A percentile compares a stretch with the other conserved stretches of the same genome.
Conservation (phyloP, 73 alveolate genomes). For the Blepharisma stoltei region DNA sequence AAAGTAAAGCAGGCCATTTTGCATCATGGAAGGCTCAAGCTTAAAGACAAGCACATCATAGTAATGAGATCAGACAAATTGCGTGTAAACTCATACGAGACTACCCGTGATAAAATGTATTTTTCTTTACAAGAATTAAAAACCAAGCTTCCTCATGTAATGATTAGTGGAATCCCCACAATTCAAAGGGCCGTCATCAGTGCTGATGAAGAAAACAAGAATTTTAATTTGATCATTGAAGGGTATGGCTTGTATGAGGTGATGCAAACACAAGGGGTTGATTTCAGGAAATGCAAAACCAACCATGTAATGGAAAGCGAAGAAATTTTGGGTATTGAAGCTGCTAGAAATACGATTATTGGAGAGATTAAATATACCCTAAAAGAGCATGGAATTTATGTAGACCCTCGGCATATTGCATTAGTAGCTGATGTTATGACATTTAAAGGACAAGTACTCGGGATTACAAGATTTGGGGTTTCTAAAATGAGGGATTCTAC, state of each 20-base stretch:
- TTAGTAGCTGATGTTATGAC: conserved; percentile 96
- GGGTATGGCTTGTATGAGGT: conserved; percentile 91
- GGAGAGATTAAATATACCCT: conserved; percentile 70
- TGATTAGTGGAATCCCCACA: conserved; percentile 27
- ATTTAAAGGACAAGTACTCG: conserved; percentile 81
- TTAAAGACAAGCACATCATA: conserved; percentile 59
- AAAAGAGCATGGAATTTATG: conserved; percentile 57
- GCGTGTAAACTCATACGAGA: conserved; percentile 37
- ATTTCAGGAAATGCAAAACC: conserved; percentile 59
- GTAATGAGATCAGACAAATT: conserved; percentile 36
- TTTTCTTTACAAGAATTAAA: conserved; percentile 60
- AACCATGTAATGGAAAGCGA: conserved; percentile 88
- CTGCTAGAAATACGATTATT: conserved; percentile 86
- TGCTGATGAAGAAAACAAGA: conserved; percentile 45
- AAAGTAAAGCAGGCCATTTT: conserved; percentile 60
- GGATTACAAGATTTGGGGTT: conserved; percentile 95
- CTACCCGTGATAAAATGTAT: not conserved
- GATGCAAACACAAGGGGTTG: conserved; percentile 90
- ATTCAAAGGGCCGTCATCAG: conserved; percentile 56
- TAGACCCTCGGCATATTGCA: conserved; percentile 88
- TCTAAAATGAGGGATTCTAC: conserved; percentile 90
- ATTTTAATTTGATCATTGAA: conserved; percentile 61
- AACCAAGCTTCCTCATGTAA: conserved; percentile 49
- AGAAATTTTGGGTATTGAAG: conserved; percentile 93
- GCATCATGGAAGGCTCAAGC: conserved; percentile 60